Conservation (phyloP, 2,329 filamentous ascomycete genomes). For the Ophiostoma quercus region DNA sequence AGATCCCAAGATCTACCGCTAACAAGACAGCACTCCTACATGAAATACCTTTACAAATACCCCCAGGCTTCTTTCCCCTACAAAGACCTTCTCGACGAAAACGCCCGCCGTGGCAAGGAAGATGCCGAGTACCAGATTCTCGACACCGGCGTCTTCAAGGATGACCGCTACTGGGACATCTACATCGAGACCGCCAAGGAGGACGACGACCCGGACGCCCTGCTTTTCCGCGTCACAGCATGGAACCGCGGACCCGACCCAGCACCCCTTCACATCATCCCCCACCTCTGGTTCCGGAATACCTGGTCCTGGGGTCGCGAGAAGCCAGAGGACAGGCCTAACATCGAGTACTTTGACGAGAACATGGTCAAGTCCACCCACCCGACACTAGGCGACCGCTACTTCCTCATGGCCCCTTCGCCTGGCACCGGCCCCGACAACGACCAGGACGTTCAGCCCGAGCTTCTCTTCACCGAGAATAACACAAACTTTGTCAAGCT, state of each 20-base stretch:
- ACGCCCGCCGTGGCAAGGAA: conserved; percentile 66
- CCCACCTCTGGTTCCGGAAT: conserved; percentile 95
- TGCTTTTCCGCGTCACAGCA: conserved; percentile 89
- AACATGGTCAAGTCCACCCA: conserved; percentile 73
- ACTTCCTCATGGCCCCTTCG: conserved; percentile 80
- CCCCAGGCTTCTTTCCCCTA: conserved; percentile 90
- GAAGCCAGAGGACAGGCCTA: conserved; percentile 68
- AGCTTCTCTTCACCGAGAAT: conserved; percentile 90
- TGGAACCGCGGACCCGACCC: conserved; percentile 92
- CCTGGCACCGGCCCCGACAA: conserved; percentile 73
- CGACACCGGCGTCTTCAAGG: conserved; percentile 82
- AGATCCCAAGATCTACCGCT: conserved; percentile 16
- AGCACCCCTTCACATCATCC: conserved; percentile 86
- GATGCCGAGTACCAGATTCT: conserved; percentile 89
- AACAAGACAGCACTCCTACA: conserved; percentile 75
- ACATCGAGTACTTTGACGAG: conserved; percentile 61
- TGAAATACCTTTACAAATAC: conserved; percentile 98
- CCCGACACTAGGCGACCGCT: conserved; percentile 73
- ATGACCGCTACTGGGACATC: conserved; percentile 93
- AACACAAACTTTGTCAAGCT: conserved; percentile 80
- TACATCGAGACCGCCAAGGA: conserved; percentile 96
- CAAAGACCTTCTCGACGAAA: conserved; percentile 78
- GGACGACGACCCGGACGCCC: conserved; percentile 80
- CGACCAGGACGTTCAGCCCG: conserved; percentile 76
- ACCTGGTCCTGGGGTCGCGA: conserved; percentile 95